A percentile compares a stretch with the other conserved stretches of the same genome.
These are phyloP conservation scores for Chenopodium album DNA, from an alignment of 148 eudicot genomes.

Conservation along the genomic window DNA sequence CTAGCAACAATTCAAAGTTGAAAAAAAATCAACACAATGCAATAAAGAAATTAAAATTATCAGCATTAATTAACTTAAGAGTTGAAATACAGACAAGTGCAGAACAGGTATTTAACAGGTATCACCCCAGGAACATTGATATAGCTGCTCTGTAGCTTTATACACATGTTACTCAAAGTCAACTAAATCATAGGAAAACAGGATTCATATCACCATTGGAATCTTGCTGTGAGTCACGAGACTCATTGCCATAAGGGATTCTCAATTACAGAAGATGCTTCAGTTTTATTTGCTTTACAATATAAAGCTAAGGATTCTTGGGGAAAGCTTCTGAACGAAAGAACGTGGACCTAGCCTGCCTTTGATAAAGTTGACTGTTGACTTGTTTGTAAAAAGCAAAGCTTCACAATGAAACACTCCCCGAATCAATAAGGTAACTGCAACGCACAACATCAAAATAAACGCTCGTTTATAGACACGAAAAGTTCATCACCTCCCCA, in stretches of 20 bases:
- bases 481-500: no score
- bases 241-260: not conserved
- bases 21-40: constrained; percentile 9
- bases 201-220: not conserved
- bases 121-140: not conserved
- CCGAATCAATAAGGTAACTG: no score
- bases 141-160: not conserved
- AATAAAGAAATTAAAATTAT: not conserved
- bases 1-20: constrained; percentile 22
- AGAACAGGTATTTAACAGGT: not conserved
- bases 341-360: no score
- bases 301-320: not conserved
- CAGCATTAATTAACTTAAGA: not conserved
- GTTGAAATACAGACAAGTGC: not conserved
- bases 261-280: not conserved
- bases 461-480: no score
- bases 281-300: not conserved
- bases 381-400: no score
- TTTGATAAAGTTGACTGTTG: no score
- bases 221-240: not conserved
- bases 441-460: no score
- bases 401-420: no score
- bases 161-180: not conserved
- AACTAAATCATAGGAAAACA: not conserved
- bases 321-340: no score